Percentiles rank a stretch among this genome's conserved stretches.
These are phyloP conservation scores for Furcasterigmium furcatum DNA, from an alignment of 2,329 filamentous ascomycete genomes.

Conservation along the genomic window DNA sequence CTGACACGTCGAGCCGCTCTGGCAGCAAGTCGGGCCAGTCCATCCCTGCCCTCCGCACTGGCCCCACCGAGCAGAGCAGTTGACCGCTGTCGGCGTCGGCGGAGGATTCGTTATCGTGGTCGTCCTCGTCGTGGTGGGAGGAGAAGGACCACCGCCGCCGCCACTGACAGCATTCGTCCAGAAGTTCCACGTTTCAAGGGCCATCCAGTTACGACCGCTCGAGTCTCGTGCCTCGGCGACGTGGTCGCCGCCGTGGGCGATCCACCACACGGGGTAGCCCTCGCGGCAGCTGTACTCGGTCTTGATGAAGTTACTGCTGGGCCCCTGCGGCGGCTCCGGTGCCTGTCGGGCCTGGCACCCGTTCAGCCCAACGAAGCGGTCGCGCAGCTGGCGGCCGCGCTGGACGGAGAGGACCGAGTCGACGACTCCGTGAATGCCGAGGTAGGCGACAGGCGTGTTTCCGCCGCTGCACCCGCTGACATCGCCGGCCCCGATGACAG, in stretches of 20 bases:
- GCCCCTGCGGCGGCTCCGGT: constrained; percentile 15
- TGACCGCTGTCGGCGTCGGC: background rate
- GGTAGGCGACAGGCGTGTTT: constrained; percentile 32
- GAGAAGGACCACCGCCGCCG: background rate
- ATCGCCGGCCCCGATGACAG: constrained; percentile 25
- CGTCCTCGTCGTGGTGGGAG: background rate
- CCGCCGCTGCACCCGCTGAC: constrained; percentile 31
- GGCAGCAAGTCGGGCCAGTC: background rate
- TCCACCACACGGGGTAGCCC: constrained; percentile 24
- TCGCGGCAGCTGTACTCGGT: constrained; percentile 21
- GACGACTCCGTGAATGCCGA: constrained; percentile 32
- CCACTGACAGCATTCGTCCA: constrained; percentile 11
- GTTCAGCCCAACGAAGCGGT: constrained; percentile 32
- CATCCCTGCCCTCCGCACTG: constrained; percentile 4
- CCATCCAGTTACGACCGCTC: constrained; percentile 5
- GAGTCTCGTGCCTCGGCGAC: constrained; percentile 8
- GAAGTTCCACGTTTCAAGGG: constrained; percentile 15
- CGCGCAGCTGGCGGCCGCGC: constrained; percentile 28
- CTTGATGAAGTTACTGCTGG: constrained; percentile 15
- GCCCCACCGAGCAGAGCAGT: background rate
- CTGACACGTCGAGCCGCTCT: background rate
- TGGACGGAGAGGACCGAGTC: constrained; percentile 31
- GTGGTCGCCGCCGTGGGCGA: constrained; percentile 21
- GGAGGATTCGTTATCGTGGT: background rate
- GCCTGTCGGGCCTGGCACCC: constrained; percentile 24